Base-by-base conservation (phyloP, 2,329 filamentous ascomycete species). In the Arthrinium phaeospermum region DNA sequence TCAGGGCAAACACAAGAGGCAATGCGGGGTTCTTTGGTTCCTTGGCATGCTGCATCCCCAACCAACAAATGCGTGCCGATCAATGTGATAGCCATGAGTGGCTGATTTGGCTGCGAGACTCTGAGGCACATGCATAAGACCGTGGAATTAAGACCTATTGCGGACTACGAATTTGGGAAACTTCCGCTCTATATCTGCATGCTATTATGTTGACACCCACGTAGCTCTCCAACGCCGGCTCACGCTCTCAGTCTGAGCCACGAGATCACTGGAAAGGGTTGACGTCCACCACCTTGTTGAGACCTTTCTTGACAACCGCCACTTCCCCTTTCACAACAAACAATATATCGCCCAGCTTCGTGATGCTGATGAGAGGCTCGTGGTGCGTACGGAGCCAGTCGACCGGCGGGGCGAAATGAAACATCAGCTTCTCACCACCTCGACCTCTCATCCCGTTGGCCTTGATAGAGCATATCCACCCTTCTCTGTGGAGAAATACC, bases 401-500 rank as follows among this genome's bases (percentile, higher is more conserved):
- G 14, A 27, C 37, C 12, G 71, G 71, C n/a, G 68, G 71, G 44
- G 71, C 68, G 37, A 72, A 72, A 19, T 72, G 71, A 44, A 64
- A 68, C 51, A 70, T 53, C 5, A 70, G 4, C 7, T 68, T 68
- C 53, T 70, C 71, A 4, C n/a, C 51, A 16, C 61, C 67, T 34
- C 41, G 46, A 53, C 45, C n/a, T 30, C 30, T 27, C 24, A 72
- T 46, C 16, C 68, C 71, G 19, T 34, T 49, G n/a, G 53, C 49
- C 45, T 64, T 64, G 13, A 70, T 37, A 3, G 71, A 72, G n/a
- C 67, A 72, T 4, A 72, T 24, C 68, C 71, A 72, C 1, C 71
- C 71, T 13, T 72, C 71, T 2, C 30, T 70, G n/a, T 72, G 67
- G 16, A 72, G 71, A 45, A 72, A 72, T 5, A 72, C 47, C 1